Conservation (phyloP, 225 moss, liverwort and hornwort genomes). For the Ulota crispa region DNA sequence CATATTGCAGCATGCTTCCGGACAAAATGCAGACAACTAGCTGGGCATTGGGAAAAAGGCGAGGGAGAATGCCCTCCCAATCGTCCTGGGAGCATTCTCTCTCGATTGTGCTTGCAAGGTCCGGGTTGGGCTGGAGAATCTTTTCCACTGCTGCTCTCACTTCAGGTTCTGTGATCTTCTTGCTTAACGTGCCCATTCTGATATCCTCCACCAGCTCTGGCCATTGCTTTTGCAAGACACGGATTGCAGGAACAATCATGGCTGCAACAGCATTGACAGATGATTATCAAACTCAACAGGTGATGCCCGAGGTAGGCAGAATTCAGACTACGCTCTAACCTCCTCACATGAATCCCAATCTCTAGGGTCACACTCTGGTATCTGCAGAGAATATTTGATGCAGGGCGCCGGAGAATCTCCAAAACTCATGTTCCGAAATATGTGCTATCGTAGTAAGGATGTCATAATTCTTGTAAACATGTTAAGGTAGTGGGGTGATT, state of each 20-base stretch:
- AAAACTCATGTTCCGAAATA: too few species aligned
- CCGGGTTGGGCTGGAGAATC: constrained; percentile 38
- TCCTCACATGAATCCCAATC: background rate
- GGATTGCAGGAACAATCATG: constrained; percentile 35
- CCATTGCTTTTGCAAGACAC: constrained; percentile 40
- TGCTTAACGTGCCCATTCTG: constrained; percentile 53
- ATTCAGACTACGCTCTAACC: background rate
- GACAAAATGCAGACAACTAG: constrained; percentile 54
- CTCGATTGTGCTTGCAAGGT: constrained; percentile 42
- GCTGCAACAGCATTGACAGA: constrained; percentile 22
- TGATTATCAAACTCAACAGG: background rate
- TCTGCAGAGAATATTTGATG: background rate
- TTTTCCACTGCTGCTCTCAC: constrained; percentile 39
- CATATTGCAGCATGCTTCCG: constrained; percentile 72
- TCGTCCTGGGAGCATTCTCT: constrained; percentile 44
- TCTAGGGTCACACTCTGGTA: background rate
- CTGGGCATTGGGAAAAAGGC: constrained; percentile 68
- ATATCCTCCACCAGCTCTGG: constrained; percentile 69
- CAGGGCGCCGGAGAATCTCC: too few species aligned
- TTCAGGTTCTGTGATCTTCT: constrained; percentile 31
- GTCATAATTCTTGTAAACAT: too few species aligned
- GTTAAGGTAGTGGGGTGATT: too few species aligned
- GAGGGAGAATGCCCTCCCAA: constrained; percentile 65
- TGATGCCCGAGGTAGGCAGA: background rate
- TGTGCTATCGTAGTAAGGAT: background rate